Base-by-base conservation (phyloP, 495 filamentous ascomycete species). In the Apodospora peruviana region DNA sequence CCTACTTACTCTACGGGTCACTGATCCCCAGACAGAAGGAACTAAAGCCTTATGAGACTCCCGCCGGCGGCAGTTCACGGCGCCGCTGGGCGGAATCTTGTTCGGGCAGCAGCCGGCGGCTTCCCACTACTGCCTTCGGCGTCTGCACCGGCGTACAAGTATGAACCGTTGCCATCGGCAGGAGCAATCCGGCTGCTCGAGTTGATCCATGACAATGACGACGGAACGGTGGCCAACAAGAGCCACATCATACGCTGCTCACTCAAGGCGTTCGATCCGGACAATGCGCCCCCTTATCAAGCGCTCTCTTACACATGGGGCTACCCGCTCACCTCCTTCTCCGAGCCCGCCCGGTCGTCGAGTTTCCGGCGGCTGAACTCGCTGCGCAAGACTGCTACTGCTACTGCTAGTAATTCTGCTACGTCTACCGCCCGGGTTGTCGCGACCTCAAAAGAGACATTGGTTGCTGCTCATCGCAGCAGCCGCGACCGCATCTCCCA, bases 301-400 rank as follows among this genome's bases (percentile, higher is more conserved):
- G 52, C 56, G 4, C 38, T 59, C 24, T 59, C 56, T 9, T 59
- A 59, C 25, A 55, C 56, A 10, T 59, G 56, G 56, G 56, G 52
- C 27, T 47, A 48, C 32, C 51, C 45, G 7, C 29, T 53, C 2
- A 41, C 45, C 3, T 44, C 29, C 5, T 48, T 53, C 19, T 53
- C 46, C 19, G 21, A 43, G 8, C 32, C 42, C 4, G 16, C 41
- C 12, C 14, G 12, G 29, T 7, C 40, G 7, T 35, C 38, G 14
- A 23, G 41, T 22, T 32, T 51, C 41, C 41, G 17, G 14, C 14
- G 16, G 17, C 21, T 42, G 18, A 39, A 40, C 18, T 20, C 25
- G 9, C 19, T 18, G 9, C 24, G 41, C 21, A 38, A 27, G 23
- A 18, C 19, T 38, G 17, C 21, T 3, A 34, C 32, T 35, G 2